These are phyloP conservation scores for Sporothrix sp. DNA, from an alignment of 2,329 filamentous ascomycete genomes.

Conservation along the genomic window DNA sequence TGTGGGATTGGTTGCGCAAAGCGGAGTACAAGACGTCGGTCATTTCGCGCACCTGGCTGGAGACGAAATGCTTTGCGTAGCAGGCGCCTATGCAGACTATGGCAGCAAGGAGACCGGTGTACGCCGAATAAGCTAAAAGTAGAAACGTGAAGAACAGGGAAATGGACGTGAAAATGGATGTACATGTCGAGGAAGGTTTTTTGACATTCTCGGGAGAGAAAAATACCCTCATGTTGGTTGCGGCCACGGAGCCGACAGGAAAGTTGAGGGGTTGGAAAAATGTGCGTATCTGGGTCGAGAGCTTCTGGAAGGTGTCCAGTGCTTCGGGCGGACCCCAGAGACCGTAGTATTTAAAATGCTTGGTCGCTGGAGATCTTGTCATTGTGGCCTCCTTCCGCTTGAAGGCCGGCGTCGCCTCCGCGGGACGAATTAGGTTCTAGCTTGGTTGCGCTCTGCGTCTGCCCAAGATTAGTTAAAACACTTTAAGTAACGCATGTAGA, in stretches of 20 bases:
- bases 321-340: constrained; percentile 37
- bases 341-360: constrained; percentile 39
- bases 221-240: constrained; percentile 47
- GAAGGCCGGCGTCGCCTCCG: constrained; percentile 38
- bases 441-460: constrained; percentile 61
- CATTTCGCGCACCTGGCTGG: constrained; percentile 55
- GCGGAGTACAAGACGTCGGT: constrained; percentile 54
- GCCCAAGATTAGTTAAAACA: constrained; percentile 55
- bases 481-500: constrained; percentile 41
- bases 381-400: constrained; percentile 23
- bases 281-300: constrained; percentile 46
- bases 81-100: constrained; percentile 68
- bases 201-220: constrained; percentile 60
- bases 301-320: constrained; percentile 42
- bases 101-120: constrained; percentile 55
- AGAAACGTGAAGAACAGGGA: constrained; percentile 61
- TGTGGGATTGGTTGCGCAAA: constrained; percentile 44
- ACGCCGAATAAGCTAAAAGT: constrained; percentile 59
- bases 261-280: constrained; percentile 49
- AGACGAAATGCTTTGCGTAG: constrained; percentile 54
- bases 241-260: constrained; percentile 41
- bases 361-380: constrained; percentile 29
- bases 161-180: constrained; percentile 63
- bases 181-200: constrained; percentile 61
- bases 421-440: constrained; percentile 50